These are phyloP conservation scores for Martiniozyma asiatica DNA, from an alignment of 1,139 yeast species.

Conservation along the genomic window DNA sequence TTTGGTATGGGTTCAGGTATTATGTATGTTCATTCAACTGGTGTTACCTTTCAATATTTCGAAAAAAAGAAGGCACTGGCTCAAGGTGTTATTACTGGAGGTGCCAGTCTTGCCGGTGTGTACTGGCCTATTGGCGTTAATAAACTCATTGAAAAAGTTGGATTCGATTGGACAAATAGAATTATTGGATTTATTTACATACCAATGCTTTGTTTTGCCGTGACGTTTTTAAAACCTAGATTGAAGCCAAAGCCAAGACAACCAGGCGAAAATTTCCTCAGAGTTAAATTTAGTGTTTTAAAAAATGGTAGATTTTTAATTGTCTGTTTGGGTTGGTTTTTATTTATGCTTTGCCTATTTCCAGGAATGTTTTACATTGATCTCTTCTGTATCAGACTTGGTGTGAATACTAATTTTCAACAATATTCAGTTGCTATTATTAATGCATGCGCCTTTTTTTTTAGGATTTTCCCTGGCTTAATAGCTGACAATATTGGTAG, in stretches of 20 bases:
- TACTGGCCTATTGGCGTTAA: slow-evolving; percentile 35
- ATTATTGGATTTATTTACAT: slow-evolving; percentile 32
- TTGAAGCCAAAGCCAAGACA: slow-evolving; percentile 14
- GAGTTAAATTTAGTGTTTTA: slow-evolving; percentile 20
- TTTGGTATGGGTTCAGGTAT: slow-evolving; percentile 39
- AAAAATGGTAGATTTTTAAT: slow-evolving; percentile 24
- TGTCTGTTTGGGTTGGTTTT: slow-evolving; percentile 18
- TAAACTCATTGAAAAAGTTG: slow-evolving; percentile 27
- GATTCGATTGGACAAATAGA: slow-evolving; percentile 41
- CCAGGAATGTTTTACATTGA: slow-evolving; percentile 20
- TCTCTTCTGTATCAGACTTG: slow-evolving; percentile 27
- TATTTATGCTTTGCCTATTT: slow-evolving; percentile 9
- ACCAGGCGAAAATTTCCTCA: slow-evolving; percentile 20
- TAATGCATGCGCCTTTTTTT: slow-evolving; percentile 28
- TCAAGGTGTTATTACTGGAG: slow-evolving; percentile 44
- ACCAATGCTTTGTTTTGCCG: slow-evolving; percentile 27
- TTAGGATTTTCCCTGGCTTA: slow-evolving; percentile 38
- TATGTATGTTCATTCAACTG: slow-evolving; percentile 31
- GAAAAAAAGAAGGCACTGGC: slow-evolving; percentile 43
- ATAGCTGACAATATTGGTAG: slow-evolving; percentile 36
- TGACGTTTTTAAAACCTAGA: slow-evolving; percentile 22
- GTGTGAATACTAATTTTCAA: slow-evolving; percentile 15
- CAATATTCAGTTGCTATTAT: slow-evolving; percentile 35
- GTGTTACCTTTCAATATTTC: slow-evolving; percentile 42
- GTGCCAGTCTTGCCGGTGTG: slow-evolving; percentile 56